These are phyloP conservation scores for Aspergillus ochraceoroseus DNA, from an alignment of 2,329 filamentous ascomycete genomes.

Conservation along the genomic window DNA sequence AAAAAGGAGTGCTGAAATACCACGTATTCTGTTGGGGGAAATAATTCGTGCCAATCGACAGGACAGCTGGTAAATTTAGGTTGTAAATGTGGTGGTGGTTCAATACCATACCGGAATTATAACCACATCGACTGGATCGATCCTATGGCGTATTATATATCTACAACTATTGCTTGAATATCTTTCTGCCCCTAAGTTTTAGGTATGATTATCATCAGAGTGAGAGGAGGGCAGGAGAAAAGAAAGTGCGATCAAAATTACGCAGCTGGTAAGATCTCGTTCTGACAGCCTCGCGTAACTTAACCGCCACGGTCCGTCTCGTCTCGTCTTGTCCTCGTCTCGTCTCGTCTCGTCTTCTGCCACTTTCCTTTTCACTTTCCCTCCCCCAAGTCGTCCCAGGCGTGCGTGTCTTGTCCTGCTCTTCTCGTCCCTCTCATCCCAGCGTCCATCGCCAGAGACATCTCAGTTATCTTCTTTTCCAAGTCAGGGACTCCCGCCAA, in stretches of 20 bases:
- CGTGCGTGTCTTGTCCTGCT: slow-evolving; percentile 14
- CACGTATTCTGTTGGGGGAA: not conserved
- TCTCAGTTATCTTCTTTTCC: slow-evolving; percentile 16
- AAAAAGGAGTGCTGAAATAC: too few species aligned
- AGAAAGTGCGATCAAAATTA: slow-evolving; percentile 22
- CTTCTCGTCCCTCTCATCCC: slow-evolving; percentile 16
- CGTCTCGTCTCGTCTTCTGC: slow-evolving; percentile 22
- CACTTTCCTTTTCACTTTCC: slow-evolving; percentile 11
- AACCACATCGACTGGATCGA: too few species aligned
- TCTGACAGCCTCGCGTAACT: slow-evolving; percentile 27
- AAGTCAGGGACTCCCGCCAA: slow-evolving; percentile 8
- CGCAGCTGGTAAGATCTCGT: slow-evolving; percentile 21
- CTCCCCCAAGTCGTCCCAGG: slow-evolving; percentile 20
- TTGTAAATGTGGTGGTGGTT: slow-evolving; percentile 12
- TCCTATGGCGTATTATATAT: too few species aligned
- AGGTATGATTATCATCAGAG: too few species aligned
- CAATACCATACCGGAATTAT: too few species aligned
- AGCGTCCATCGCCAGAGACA: slow-evolving; percentile 10
- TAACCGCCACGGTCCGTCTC: slow-evolving; percentile 26
- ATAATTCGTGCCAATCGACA: not conserved
- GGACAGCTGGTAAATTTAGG: slow-evolving; percentile 10
- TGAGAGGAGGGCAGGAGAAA: not conserved
- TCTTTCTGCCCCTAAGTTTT: too few species aligned
- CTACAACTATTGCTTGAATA: too few species aligned
- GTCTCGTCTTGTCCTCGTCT: slow-evolving; percentile 25